Conservation (phyloP, 2,329 filamentous ascomycete species). For the Apiospora aurea region DNA sequence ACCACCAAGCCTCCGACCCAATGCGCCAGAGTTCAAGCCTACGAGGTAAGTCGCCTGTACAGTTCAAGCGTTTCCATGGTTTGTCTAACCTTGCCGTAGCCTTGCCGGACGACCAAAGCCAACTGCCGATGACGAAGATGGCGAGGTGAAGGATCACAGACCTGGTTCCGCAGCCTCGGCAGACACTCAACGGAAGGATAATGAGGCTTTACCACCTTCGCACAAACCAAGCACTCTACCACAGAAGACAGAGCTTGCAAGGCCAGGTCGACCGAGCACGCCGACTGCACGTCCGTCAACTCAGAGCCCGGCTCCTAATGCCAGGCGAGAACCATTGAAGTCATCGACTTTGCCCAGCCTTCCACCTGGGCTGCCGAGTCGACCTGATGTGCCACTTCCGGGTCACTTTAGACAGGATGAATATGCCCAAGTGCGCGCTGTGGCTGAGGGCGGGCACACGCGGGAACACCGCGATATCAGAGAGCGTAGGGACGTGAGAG, state of each 20-base stretch:
- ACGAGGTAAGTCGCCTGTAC: slow-evolving; percentile 41
- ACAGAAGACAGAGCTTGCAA: slow-evolving; percentile 36
- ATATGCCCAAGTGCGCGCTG: slow-evolving; percentile 48
- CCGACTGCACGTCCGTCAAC: slow-evolving; percentile 29
- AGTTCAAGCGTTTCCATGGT: not conserved
- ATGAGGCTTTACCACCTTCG: slow-evolving; percentile 28
- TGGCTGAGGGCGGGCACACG: slow-evolving; percentile 33
- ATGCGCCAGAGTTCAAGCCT: slow-evolving; percentile 71
- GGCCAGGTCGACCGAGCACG: slow-evolving; percentile 31
- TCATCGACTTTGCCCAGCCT: slow-evolving; percentile 37
- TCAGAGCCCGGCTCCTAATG: slow-evolving; percentile 32
- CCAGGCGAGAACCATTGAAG: slow-evolving; percentile 43
- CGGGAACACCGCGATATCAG: slow-evolving; percentile 39
- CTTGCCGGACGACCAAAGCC: slow-evolving; percentile 33
- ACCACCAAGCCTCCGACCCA: slow-evolving; percentile 59
- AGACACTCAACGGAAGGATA: slow-evolving; percentile 34
- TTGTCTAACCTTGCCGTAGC: slow-evolving; percentile 10
- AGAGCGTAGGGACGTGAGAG: slow-evolving; percentile 40
- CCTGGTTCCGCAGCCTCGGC: slow-evolving; percentile 24
- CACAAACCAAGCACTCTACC: slow-evolving; percentile 31
- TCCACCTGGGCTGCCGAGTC: slow-evolving; percentile 55
- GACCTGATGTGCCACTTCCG: slow-evolving; percentile 64
- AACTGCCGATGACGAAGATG: slow-evolving; percentile 69
- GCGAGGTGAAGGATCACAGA: slow-evolving; percentile 72
- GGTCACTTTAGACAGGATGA: slow-evolving; percentile 56